Percentiles rank a stretch among this genome's conserved stretches.
Conservation (phyloP, 306 rosid genomes). For the Calophaca sinica region DNA sequence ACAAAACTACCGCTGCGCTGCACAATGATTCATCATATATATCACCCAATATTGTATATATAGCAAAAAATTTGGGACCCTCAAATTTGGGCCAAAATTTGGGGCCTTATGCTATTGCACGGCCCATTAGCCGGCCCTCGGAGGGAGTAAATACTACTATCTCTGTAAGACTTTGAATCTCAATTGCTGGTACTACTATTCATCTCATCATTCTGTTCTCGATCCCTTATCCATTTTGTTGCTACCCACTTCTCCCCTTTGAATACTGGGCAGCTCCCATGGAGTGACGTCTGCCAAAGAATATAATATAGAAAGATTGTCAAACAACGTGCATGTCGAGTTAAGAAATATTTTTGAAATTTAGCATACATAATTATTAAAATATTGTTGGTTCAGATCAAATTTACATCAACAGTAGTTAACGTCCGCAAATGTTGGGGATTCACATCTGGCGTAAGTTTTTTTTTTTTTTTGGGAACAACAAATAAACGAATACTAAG, state of each 20-base stretch:
- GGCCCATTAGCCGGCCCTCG: no score
- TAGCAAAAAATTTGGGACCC: no score
- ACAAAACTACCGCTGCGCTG: no score
- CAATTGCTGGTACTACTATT: constrained; percentile 14
- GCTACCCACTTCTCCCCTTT: constrained; percentile 94
- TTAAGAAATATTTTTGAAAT: background rate
- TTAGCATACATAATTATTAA: background rate
- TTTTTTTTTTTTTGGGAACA: no score
- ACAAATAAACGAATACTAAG: no score
- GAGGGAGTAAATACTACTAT: background rate
- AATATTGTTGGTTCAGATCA: background rate
- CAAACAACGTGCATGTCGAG: constrained; percentile 11
- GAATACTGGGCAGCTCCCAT: constrained; percentile 89
- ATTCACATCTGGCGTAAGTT: no score
- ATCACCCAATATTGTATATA: no score
- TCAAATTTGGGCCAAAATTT: no score
- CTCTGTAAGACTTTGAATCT: background rate
- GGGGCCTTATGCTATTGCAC: no score
- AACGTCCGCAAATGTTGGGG: background rate
- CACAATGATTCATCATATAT: no score
- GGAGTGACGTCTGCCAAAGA: constrained; percentile 76
- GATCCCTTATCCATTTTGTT: constrained; percentile 90
- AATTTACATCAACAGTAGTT: background rate
- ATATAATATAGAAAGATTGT: constrained; percentile 40
- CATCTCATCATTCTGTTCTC: constrained; percentile 51